Percentiles rank a stretch among this genome's conserved stretches.
phyloP scores from a whole-genome alignment of 176 grass and related monocot species.

The Ensete glaucum region DNA sequence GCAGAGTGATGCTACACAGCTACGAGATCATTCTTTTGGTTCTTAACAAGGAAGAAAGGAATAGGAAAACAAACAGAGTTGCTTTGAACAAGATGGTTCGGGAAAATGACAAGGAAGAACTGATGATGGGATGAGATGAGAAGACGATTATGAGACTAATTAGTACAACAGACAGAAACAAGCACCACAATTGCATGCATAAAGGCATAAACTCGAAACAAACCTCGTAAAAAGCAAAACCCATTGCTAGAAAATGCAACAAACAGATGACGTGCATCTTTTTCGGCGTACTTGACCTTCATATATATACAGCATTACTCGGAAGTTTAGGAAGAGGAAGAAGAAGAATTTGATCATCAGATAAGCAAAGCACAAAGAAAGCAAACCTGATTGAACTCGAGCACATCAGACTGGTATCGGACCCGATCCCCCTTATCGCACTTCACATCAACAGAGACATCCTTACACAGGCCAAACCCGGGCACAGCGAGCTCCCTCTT shows the following conservation, averaged over 20 bases:
- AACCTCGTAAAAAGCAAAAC: too few relatives aligned
- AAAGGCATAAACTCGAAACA: neutral
- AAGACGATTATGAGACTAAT: neutral
- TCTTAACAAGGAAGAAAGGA: neutral
- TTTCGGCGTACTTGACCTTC: too few relatives aligned
- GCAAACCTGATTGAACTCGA: conserved; percentile 76
- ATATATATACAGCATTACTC: neutral
- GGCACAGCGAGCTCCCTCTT: conserved; percentile 42
- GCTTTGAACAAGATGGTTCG: neutral
- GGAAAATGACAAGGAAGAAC: neutral
- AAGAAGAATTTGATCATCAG: neutral
- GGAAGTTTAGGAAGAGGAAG: neutral
- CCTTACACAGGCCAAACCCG: conserved; percentile 33
- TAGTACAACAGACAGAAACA: too few relatives aligned
- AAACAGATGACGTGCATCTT: too few relatives aligned
- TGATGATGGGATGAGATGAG: neutral
- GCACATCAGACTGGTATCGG: conserved; percentile 55
- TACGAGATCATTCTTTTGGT: neutral
- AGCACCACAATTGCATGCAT: too few relatives aligned
- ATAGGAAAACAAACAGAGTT: too few relatives aligned
- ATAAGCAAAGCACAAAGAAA: neutral
- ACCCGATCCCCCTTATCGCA: conserved; percentile 69
- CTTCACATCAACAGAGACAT: conserved; percentile 52
- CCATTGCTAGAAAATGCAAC: too few relatives aligned
- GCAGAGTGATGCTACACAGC: neutral